Base-by-base conservation (phyloP, 768 basidiomycete species). In the Punctularia strigosozonata region DNA sequence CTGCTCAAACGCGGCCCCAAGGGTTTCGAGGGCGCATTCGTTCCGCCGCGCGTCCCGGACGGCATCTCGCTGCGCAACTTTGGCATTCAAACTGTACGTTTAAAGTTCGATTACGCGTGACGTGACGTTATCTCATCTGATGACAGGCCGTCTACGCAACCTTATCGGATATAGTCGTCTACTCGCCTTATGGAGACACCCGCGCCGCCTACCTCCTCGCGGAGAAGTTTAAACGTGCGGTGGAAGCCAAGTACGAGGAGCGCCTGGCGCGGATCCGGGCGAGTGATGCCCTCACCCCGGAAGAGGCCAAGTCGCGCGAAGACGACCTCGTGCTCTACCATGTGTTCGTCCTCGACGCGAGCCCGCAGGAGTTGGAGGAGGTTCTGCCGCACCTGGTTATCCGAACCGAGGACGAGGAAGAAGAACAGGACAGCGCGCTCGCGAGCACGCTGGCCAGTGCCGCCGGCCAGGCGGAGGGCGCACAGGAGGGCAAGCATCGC, bases 151-250 rank as follows among this genome's bases (percentile, higher is more conserved):
- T 91, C 41, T 88, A 86, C 49, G 79, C 81, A 2, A 81, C 86
- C 5, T 65, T 94, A n/a, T 88, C 86, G 32, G 90, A 94, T 50
- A 77, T 94, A 25, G 79, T 91, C 45, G 63, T 94, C 20, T 92
- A 91, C 58, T 88, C 85, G 12, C 85, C 85, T 6, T 69, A 51
- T 24, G 85, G 86, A 8, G 53, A 60, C 25, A 65, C 66, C 1
- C 64, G 69, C 18, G 51, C 65, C n/a, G 72, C 80, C 1, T 50
- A 76, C 31, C 60, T 68, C 18, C 66, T 84, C 24, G 84, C 84
- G 0, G 65, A 74, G 37, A 66, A 76, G 24, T 82, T 87, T 51
- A 70, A 67, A 45, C 60, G 68, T 15, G 83, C 84, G 0, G 62
- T 84, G 22, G 65, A 71, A 44, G 54, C 66, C 35, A 81, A 80